Evolutionary conservation across 1,284 basidiomycete genomes (phyloP), one percentile per base, ranked within the genome.

Genomic region (Naganishia liquefaciens): DNA sequence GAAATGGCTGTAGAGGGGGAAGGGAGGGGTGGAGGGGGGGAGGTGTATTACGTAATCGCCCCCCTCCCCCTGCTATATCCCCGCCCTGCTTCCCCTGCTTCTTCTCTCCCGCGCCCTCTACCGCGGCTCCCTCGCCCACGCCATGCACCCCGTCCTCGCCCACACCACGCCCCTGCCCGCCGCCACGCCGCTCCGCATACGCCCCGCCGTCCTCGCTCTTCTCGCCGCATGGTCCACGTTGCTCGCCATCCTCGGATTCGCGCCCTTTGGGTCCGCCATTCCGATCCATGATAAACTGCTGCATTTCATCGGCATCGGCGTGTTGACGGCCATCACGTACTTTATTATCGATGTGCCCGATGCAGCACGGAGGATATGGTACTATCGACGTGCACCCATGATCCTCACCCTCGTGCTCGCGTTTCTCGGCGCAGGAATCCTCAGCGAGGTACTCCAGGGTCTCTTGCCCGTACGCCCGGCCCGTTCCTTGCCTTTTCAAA

Each of bases 231-330:
- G 78, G 78, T 60, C 77, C 39, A 54, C 78, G 25, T 57, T 79
- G 10, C 69, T 79, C 27, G 76, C 74, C 49, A 67, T 78, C 13
- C 67, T 78, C 10, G 78, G 77, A 10, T 73, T 79, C 67, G 76
- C 76, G 1, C 78, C 76, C 0, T 52, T 78, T 17, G 75, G 76
- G 13, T 37, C 33, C 1, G 67, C 68, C 11, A 52, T 79, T 25
- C 75, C 78, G 3, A 64, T 78, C 49, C 77, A 79, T 64, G 78
- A 79, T 68, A 79, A 78, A 64, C 74, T 76, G 23, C 67, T 78
- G 54, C 78, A 78, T 65, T 79, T 79, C 70, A 74, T 77, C 60
- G 78, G 78, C 30, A 74, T 78, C 54, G 67, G 75, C 69, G 21
- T 40, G 28, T 39, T n/a, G 15, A 39, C 27, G 19, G 17, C 46